Evolutionary conservation across 768 basidiomycete genomes (phyloP), one percentile per base, ranked within the genome.

Genomic region (Auricularia cornea): DNA sequence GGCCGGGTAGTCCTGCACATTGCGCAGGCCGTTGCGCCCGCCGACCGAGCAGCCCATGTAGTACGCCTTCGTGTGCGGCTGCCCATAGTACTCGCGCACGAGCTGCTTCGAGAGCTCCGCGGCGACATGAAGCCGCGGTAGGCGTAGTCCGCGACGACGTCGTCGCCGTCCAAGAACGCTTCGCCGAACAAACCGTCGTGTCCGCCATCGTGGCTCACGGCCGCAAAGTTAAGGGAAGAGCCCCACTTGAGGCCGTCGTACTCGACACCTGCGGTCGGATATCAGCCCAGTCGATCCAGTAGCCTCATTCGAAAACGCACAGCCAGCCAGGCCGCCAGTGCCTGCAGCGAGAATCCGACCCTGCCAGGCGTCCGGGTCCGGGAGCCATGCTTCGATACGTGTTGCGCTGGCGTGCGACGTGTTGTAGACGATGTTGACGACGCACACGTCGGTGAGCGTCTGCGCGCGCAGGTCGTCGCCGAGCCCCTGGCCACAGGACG

Each of bases 1-100:
- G 2, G 72, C 72, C 0, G 74, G 74, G 41, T 70, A 75, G n/a
- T 66, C 60, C 48, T 67, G 66, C 23, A 69, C 70, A 2, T 66
- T 62, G 48, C 69, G 67, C 18, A 67, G 68, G 66, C 71, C 73
- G 60, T 72, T 70, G n/a, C 73, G 68, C 18, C 73, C 73, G 65
- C 72, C 74, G 2, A 67, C 71, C 0, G 72, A 73, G 62, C 74
- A 75, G 4, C 74, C 72, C 11, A 71, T 32, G 56, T 67, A 73
- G 59, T 75, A 75, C 18, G 70, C 66, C 62, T 70, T 72, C 20
- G 61, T 62, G 16, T 66, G 65, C 6, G 62, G 30, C 14, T 59
- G 29, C 18, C 65, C 65, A 61, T 75, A 75, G 61, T 72, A 75
- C 18, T 66, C 60, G 18, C 69, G 38, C 18, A 73, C 67, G 31